Evolutionary conservation across 2,329 filamentous ascomycete genomes (phyloP), one percentile per base, ranked within the genome.

Genomic region (Ploettnerulaceae sp.): DNA sequence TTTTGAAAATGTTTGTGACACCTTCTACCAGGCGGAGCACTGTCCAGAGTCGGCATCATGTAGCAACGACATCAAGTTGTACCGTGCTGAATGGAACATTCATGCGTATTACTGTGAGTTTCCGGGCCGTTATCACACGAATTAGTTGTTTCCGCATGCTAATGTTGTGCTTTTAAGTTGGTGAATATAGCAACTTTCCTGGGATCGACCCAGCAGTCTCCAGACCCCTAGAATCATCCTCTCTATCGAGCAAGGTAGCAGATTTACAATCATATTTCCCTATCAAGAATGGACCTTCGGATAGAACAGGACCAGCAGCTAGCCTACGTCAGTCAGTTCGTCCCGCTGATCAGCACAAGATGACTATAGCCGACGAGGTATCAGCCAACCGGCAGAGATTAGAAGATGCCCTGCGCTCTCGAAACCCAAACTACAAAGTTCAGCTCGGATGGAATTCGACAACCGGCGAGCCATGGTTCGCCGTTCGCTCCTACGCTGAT

Each of bases 71-170:
- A n/a, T n/a, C n/a, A n/a, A n/a, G n/a, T n/a, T 29, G 4, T 33
- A 7, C 12, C 31, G 31, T 4, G 31, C 45, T 1, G 38, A 48
- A 14, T 43, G 33, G 31, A 43, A 48, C 12, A 20, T 43, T 21
- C 43, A 38, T 38, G 32, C 33, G 15, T 48, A 48, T 25, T 48
- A 42, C 11, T 48, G 45, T 40, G 33, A 20, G 45, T 47, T 24
- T 18, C n/a, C n/a, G n/a, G n/a, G n/a, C n/a, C n/a, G n/a, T n/a
- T n/a, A n/a, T n/a, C n/a, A n/a, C n/a, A n/a, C n/a, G n/a, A n/a
- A n/a, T n/a, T n/a, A n/a, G n/a, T n/a, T n/a, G n/a, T n/a, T n/a
- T n/a, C n/a, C n/a, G n/a, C n/a, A n/a, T n/a, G n/a, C n/a, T 11
- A 3, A 5, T 32, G n/a, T 15, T 32, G 12, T 20, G 18, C 15